Conservation (phyloP, 768 basidiomycete species). For the Neoboletus brunneissimus region DNA sequence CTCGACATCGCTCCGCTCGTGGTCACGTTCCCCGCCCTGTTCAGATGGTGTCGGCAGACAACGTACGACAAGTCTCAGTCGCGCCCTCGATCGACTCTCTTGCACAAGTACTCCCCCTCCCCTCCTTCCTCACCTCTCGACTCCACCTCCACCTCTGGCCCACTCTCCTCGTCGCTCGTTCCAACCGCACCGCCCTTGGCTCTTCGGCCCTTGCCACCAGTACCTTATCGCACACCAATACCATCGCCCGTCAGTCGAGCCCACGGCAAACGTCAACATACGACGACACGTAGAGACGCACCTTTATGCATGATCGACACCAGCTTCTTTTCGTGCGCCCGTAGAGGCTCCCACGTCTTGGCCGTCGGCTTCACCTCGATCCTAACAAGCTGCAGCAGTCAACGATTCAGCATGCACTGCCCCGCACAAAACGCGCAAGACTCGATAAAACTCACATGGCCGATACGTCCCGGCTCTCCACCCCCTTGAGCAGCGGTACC, state of each 20-base stretch:
- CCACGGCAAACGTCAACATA: not conserved
- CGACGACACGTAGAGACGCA: slow-evolving; percentile 25
- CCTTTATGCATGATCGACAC: slow-evolving; percentile 73
- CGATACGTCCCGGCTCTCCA: slow-evolving; percentile 50
- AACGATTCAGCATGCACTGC: no score
- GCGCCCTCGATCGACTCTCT: no score
- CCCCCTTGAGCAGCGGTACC: slow-evolving; percentile 54
- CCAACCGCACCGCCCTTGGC: slow-evolving; percentile 36
- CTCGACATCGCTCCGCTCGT: no score
- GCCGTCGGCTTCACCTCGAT: slow-evolving; percentile 60
- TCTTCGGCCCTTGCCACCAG: slow-evolving; percentile 34
- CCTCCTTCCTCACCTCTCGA: not conserved
- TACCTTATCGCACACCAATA: slow-evolving; percentile 3
- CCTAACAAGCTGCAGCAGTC: no score
- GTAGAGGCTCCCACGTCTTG: slow-evolving; percentile 83
- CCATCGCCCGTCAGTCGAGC: not conserved
- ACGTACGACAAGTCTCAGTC: no score
- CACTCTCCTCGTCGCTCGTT: slow-evolving; percentile 34
- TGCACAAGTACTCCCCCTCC: slow-evolving; percentile 15
- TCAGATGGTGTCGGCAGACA: no score
- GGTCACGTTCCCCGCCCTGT: no score
- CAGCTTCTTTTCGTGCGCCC: slow-evolving; percentile 83
- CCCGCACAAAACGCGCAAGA: no score
- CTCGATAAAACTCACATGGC: slow-evolving; percentile 19
- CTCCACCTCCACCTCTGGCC: slow-evolving; percentile 11